Conservation (phyloP, 164 flowering plant genomes). For the Piper betle region DNA sequence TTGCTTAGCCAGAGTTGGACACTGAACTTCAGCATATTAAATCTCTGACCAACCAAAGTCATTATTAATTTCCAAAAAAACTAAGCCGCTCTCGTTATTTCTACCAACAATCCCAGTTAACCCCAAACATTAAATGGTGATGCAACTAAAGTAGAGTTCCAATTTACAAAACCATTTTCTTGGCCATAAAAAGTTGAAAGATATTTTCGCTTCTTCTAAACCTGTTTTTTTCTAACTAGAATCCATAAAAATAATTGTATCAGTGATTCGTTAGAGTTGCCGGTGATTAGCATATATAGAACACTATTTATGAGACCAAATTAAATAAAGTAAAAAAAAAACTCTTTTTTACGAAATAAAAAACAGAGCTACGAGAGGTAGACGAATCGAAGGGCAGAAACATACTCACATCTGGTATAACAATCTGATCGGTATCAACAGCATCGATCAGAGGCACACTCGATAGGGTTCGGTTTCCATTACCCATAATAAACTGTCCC, state of each 20-base stretch:
- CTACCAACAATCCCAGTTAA: no score
- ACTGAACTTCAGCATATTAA: no score
- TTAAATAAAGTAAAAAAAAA: not conserved
- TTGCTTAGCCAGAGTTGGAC: no score
- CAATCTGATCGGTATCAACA: conserved; percentile 38
- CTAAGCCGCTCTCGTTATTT: no score
- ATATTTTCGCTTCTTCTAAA: no score
- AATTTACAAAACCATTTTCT: no score
- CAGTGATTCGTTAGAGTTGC: not conserved
- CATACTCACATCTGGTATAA: conserved; percentile 58
- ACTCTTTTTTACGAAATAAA: not conserved
- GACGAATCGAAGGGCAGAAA: not conserved
- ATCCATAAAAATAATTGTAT: not conserved
- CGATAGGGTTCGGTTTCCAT: conserved; percentile 29
- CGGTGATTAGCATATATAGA: not conserved
- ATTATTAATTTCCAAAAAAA: no score
- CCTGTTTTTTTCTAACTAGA: not conserved
- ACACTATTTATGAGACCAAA: not conserved
- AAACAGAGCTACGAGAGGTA: not conserved
- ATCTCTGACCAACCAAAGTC: no score
- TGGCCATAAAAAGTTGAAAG: no score
- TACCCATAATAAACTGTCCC: conserved; percentile 51
- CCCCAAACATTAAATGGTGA: no score
- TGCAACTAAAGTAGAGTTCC: no score
- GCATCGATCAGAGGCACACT: conserved; percentile 42